These are phyloP conservation scores for Apostasia ramifera DNA, from an alignment of 106 monocot genomes.

Conservation along the genomic window DNA sequence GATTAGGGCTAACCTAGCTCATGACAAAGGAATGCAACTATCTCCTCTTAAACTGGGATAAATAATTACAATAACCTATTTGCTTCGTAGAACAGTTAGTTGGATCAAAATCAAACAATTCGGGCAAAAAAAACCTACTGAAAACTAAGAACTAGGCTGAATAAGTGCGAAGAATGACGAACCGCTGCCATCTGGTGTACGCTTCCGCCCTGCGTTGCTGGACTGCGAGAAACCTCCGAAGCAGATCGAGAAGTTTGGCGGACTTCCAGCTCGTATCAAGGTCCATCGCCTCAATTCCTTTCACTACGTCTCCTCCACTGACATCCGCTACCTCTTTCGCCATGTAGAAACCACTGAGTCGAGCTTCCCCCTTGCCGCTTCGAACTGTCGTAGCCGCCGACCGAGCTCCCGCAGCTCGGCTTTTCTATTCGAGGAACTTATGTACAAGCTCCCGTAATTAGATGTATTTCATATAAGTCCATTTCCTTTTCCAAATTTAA, in stretches of 20 bases:
- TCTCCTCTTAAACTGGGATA: no score
- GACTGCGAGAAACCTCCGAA: conserved; percentile 55
- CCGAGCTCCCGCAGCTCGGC: no score
- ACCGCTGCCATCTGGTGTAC: conserved; percentile 66
- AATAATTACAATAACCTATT: no score
- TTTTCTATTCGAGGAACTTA: no score
- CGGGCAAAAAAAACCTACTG: neutral
- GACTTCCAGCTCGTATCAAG: conserved; percentile 21
- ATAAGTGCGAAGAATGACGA: neutral
- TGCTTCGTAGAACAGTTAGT: neutral
- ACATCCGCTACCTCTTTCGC: neutral
- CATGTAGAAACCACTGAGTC: no score
- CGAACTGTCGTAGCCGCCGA: no score
- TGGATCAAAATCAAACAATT: neutral
- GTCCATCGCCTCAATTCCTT: conserved; percentile 23
- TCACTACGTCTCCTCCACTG: conserved; percentile 7
- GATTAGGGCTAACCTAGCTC: no score
- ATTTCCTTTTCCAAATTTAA: no score
- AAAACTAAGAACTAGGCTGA: neutral
- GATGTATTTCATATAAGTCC: no score
- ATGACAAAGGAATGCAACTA: no score
- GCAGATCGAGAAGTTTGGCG: conserved; percentile 34
- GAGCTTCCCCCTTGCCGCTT: no score
- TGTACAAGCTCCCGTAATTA: no score
- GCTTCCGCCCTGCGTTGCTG: conserved; percentile 74